A percentile compares a stretch with the other conserved stretches of the same genome.
Evolutionary conservation across 352 stramenopile species (phyloP).

Genomic region (Phytophthora nicotianae): DNA sequence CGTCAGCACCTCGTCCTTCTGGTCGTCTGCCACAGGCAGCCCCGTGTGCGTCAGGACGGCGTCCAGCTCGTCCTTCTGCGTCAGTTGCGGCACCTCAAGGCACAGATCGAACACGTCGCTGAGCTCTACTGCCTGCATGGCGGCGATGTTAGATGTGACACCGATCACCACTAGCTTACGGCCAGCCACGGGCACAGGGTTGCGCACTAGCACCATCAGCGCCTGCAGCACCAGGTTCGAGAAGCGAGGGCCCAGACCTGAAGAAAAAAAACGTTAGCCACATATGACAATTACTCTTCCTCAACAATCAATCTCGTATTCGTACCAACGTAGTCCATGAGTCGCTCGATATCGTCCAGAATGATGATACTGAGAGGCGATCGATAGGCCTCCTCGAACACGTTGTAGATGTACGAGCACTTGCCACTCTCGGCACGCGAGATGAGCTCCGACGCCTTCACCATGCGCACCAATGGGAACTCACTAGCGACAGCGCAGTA

Average conservation of each 20-base stretch:
- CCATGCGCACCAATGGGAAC: constrained; percentile 98
- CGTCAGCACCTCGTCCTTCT: constrained; percentile 72
- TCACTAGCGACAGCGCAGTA: constrained; percentile 96
- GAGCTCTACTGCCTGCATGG: constrained; percentile 94
- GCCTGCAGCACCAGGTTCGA: constrained; percentile 99
- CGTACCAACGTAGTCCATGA: constrained; percentile 96
- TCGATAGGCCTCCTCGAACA: constrained; percentile 98
- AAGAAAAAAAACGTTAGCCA: not conserved
- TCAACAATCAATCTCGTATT: constrained; percentile 5
- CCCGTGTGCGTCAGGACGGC: constrained; percentile 85
- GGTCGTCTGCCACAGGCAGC: constrained; percentile 70
- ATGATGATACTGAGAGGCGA: constrained; percentile 98
- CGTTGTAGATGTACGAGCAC: constrained; percentile 93
- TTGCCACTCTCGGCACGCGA: constrained; percentile 94
- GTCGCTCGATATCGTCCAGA: constrained; percentile 99
- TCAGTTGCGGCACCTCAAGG: constrained; percentile 92
- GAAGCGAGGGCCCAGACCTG: constrained; percentile 95
- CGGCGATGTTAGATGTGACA: constrained; percentile 92
- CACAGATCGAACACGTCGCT: constrained; percentile 94
- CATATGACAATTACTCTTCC: not conserved
- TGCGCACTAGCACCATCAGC: constrained; percentile 98
- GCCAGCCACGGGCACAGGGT: constrained; percentile 92
- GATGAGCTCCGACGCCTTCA: constrained; percentile 98
- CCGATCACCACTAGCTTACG: constrained; percentile 97
- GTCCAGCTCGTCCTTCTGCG: constrained; percentile 88